A percentile compares a stretch with the other conserved stretches of the same genome.
Conservation (phyloP, 139 green algal genomes). For the Desmodesmus armatus region DNA sequence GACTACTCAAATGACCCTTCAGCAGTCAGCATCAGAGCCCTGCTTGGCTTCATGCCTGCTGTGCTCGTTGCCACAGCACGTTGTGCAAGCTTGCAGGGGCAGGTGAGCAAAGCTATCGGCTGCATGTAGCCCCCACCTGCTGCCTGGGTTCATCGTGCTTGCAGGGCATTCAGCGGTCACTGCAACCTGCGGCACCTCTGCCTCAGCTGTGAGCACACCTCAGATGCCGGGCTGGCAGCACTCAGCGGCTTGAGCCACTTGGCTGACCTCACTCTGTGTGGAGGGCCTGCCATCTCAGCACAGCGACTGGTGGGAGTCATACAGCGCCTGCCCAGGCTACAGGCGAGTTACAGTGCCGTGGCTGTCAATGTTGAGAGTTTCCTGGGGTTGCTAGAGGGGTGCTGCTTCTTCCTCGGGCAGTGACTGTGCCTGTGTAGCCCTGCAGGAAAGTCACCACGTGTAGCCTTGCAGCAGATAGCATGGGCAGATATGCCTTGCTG, state of each 20-base stretch:
- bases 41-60: no score
- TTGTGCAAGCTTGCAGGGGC: no score
- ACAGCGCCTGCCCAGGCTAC: slow-evolving; percentile 17
- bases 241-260: slow-evolving; percentile 23
- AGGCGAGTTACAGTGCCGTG: slow-evolving; percentile 1
- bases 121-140: no score
- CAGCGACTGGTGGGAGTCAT: slow-evolving; percentile 4
- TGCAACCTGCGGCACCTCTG: background rate
- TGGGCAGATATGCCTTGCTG: no score
- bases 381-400: no score
- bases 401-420: no score
- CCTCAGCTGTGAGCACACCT: slow-evolving; percentile 24
- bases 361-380: background rate
- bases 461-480: background rate
- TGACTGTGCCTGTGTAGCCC: background rate
- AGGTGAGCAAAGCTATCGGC: no score
- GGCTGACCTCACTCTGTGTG: slow-evolving; percentile 27
- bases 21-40: no score
- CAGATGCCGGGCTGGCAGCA: slow-evolving; percentile 25
- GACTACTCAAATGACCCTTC: no score
- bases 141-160: no score
- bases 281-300: background rate
- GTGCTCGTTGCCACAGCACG: no score
- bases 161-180: slow-evolving; percentile 32
- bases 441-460: background rate